phyloP scores from a whole-genome alignment of 1,284 basidiomycete species.

The Leccinum griseonigrum region DNA sequence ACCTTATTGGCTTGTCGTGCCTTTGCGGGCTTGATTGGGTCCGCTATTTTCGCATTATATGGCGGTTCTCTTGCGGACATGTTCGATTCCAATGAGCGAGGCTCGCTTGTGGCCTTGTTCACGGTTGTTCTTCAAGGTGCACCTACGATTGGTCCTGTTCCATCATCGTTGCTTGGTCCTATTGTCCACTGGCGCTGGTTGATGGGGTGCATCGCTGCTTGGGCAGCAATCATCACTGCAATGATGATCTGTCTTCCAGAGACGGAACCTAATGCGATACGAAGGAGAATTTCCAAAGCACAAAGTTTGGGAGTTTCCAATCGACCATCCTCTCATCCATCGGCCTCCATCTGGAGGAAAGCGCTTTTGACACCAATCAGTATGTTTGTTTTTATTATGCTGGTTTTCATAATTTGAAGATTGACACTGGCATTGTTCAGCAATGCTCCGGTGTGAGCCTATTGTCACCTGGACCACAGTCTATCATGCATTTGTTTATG shows the following conservation, averaged over 20 bases:
- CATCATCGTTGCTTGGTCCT: conserved; percentile 24
- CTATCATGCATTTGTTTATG: conserved; percentile 26
- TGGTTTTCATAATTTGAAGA: neutral
- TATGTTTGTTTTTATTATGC: conserved; percentile 6
- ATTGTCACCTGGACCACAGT: conserved; percentile 27
- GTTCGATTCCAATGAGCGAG: conserved; percentile 25
- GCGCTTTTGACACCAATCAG: conserved; percentile 23
- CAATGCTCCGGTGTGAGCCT: conserved; percentile 24
- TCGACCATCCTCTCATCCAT: neutral
- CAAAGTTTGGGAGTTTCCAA: neutral
- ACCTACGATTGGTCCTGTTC: conserved; percentile 28
- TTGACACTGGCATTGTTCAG: conserved; percentile 5
- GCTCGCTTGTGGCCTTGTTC: conserved; percentile 26
- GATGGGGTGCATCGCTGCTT: conserved; percentile 20
- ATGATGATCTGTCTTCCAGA: conserved; percentile 22
- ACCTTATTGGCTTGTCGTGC: conserved; percentile 20
- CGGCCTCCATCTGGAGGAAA: conserved; percentile 14
- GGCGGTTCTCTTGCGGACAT: conserved; percentile 28
- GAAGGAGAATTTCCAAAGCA: conserved; percentile 11
- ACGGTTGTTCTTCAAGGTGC: conserved; percentile 28
- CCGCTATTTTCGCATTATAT: conserved; percentile 24
- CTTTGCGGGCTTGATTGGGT: conserved; percentile 21
- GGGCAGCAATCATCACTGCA: conserved; percentile 19
- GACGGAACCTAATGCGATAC: conserved; percentile 23
- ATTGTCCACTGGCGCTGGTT: conserved; percentile 25